Conservation (phyloP, 805 yeast genomes). For the Ogataea salicorniae region DNA sequence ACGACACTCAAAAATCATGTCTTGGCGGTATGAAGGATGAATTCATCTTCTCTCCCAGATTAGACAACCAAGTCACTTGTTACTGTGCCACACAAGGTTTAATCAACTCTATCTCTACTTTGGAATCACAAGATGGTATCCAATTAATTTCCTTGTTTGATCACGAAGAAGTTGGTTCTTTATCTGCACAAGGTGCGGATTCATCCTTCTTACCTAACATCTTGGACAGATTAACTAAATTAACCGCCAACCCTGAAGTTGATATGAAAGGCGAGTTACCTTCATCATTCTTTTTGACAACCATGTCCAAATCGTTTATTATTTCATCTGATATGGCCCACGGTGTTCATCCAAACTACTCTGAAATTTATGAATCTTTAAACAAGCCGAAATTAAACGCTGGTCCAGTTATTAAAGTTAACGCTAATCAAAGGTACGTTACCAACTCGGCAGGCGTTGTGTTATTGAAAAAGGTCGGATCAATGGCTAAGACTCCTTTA, state of each 20-base stretch:
- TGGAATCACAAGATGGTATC: conserved; percentile 50
- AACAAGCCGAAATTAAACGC: conserved; percentile 78
- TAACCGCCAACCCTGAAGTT: conserved; percentile 35
- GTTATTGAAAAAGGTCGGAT: conserved; percentile 66
- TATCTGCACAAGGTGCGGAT: conserved; percentile 94
- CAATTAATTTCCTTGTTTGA: conserved; percentile 81
- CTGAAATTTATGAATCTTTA: conserved; percentile 63
- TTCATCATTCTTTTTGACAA: conserved; percentile 41
- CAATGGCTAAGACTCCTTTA: conserved; percentile 64
- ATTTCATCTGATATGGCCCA: conserved; percentile 96
- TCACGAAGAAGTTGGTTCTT: conserved; percentile 94
- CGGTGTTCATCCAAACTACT: conserved; percentile 92
- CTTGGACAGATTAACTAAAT: conserved; percentile 57
- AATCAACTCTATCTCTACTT: conserved; percentile 35
- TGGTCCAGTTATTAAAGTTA: conserved; percentile 91
- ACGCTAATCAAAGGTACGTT: conserved; percentile 93
- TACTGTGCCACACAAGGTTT: conserved; percentile 73
- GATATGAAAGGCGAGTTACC: conserved; percentile 29
- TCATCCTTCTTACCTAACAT: conserved; percentile 84
- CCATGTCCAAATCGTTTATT: conserved; percentile 75
- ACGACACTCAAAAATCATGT: conserved; percentile 76
- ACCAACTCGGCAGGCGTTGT: conserved; percentile 90
- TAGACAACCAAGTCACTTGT: conserved; percentile 87
- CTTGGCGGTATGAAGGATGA: conserved; percentile 90
- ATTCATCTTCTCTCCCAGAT: conserved; percentile 84